Percentiles rank a stretch among this genome's conserved stretches.
Conservation (phyloP, 225 moss, liverwort and hornwort genomes). For the Sphagnum contortum region DNA sequence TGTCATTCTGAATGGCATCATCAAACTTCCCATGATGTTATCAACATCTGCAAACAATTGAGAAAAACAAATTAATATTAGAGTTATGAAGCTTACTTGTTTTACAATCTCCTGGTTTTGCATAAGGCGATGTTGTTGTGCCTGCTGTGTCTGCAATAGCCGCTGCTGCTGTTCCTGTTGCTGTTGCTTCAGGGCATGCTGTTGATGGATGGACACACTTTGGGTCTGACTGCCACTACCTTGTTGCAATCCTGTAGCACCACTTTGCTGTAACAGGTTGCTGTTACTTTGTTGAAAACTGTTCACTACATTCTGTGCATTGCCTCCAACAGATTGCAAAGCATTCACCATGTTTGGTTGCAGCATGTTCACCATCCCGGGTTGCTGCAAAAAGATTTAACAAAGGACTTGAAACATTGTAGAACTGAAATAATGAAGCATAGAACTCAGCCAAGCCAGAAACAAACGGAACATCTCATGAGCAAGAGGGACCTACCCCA, state of each 20-base stretch:
- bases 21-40: too few species aligned
- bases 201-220: slow-evolving; percentile 45
- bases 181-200: slow-evolving; percentile 51
- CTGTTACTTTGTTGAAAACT: slow-evolving; percentile 49
- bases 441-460: background rate
- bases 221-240: slow-evolving; percentile 38
- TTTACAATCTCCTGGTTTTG: slow-evolving; percentile 58
- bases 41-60: too few species aligned
- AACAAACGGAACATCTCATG: slow-evolving; percentile 7
- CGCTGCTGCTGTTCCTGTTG: slow-evolving; percentile 81
- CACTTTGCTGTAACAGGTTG: slow-evolving; percentile 63
- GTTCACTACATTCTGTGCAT: slow-evolving; percentile 35
- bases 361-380: slow-evolving; percentile 3
- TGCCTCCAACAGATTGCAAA: slow-evolving; percentile 45
- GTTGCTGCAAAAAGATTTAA: too few species aligned
- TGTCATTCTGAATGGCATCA: too few species aligned
- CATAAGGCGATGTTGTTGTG: slow-evolving; percentile 64
- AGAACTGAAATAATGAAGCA: too few species aligned
- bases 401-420: too few species aligned
- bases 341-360: slow-evolving; percentile 44
- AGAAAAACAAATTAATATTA: too few species aligned
- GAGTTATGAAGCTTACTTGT: slow-evolving; percentile 16
- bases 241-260: slow-evolving; percentile 49
- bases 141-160: slow-evolving; percentile 61
- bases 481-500: slow-evolving; percentile 3